Base-by-base conservation (phyloP, 352 stramenopile species). In the Aphanomyces astaci region DNA sequence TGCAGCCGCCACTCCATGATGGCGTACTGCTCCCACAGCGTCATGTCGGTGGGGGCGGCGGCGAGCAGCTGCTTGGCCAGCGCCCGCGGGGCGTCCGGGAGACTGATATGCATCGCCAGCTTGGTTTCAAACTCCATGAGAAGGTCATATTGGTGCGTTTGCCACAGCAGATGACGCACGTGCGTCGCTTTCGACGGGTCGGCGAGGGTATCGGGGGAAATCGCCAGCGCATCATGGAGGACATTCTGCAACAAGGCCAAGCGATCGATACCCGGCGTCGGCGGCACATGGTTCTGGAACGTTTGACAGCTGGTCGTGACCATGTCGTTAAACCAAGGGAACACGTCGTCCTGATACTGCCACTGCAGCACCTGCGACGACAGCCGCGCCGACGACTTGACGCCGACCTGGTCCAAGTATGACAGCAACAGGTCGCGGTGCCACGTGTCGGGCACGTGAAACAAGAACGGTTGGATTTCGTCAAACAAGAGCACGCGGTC, bases 381-480 rank as follows among this genome's bases (percentile, higher is more conserved):
- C 13, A 17, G 51, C 13, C 51, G 51, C 7, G 22, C 19, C 7
- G 22, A 13, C 5, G 13, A 13, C 7, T 39, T 33, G 2, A 36
- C 17, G 46, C 46, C 46, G 46, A 54, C n/a, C 22, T 92, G 71
- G 31, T 82, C 86, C 40, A 76, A 72, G 46, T 80, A 56, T 13
- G 78, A 53, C 13, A 94, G 53, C 32, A 89, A 51, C 17, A 86
- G 51, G 0, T 64, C 30, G 53, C 78, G 72, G 17, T 73, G 78
- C n/a, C 77, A 63, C 0, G 40, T n/a, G n/a, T 43, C 30, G 0
- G 76, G 76, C 19, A 91, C 73, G 45, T 56, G 43, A 71, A 92
- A 91, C 31, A 94, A 63, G 71, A 92, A 94, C 25, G 86, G 86
- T 33, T 88, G 73, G 32, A 92, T 76, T 71, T 94, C 86, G 56